phyloP scores from a whole-genome alignment of 1,284 basidiomycete genomes.

The Pseudozyma sp. region DNA sequence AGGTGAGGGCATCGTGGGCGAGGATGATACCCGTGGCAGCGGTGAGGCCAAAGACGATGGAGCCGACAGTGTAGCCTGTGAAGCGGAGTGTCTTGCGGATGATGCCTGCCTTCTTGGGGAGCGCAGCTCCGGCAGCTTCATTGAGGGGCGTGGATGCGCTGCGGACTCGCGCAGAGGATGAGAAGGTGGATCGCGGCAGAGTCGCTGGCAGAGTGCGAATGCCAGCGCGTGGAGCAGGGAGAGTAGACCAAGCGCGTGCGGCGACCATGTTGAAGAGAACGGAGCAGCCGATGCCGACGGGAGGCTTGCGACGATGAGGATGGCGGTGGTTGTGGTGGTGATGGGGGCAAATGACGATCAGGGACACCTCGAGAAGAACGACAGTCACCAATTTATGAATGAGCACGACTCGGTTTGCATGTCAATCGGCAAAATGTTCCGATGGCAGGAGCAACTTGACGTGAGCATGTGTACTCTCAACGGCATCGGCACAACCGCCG shows the following conservation, averaged over 20 bases:
- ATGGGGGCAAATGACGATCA: too few species aligned
- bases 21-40: conserved; percentile 54
- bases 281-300: not conserved
- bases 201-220: not conserved
- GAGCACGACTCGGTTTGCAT: too few species aligned
- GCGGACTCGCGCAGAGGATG: conserved; percentile 4
- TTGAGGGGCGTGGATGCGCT: conserved; percentile 36
- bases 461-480: not conserved
- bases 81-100: conserved; percentile 24
- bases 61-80: conserved; percentile 42
- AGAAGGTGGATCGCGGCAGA: conserved; percentile 9
- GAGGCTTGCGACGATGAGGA: not conserved
- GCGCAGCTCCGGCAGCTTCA: conserved; percentile 11
- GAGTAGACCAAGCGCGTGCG: conserved; percentile 13
- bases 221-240: conserved; percentile 10
- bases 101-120: conserved; percentile 20
- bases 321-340: not conserved
- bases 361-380: too few species aligned
- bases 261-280: conserved; percentile 21
- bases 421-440: too few species aligned
- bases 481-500: conserved; percentile 5
- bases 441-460: not conserved
- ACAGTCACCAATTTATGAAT: too few species aligned
- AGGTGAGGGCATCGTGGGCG: conserved; percentile 60
- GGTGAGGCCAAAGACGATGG: conserved; percentile 57